phyloP scores from a whole-genome alignment of 2,329 filamentous ascomycete genomes.

The Thielaviopsis punctulata region DNA sequence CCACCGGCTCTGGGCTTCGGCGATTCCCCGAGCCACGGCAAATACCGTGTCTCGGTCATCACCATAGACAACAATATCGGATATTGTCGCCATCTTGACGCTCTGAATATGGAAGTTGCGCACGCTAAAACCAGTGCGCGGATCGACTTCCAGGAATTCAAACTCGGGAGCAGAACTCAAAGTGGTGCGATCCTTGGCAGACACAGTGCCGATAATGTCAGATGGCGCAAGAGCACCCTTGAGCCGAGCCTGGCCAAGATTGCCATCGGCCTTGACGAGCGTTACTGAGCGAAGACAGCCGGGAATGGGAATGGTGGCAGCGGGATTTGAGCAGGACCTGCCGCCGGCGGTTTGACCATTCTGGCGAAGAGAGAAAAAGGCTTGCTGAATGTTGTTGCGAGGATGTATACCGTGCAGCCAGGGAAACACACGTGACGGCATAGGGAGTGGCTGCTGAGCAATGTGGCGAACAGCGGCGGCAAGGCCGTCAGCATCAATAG shows the following conservation, averaged over 20 bases:
- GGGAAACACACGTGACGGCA: slow-evolving; percentile 76
- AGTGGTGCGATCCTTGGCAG: slow-evolving; percentile 56
- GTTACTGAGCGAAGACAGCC: slow-evolving; percentile 66
- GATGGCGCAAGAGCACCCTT: slow-evolving; percentile 63
- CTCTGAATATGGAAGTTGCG: slow-evolving; percentile 95
- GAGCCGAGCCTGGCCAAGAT: slow-evolving; percentile 54
- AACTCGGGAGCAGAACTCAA: slow-evolving; percentile 19
- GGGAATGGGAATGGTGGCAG: slow-evolving; percentile 25
- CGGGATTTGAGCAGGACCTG: neutral
- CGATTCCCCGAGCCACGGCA: slow-evolving; percentile 50
- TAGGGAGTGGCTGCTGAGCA: slow-evolving; percentile 65
- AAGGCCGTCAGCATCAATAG: slow-evolving; percentile 51
- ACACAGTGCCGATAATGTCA: slow-evolving; percentile 4
- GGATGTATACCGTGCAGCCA: slow-evolving; percentile 91
- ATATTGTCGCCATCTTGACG: slow-evolving; percentile 71
- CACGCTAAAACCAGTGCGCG: slow-evolving; percentile 79
- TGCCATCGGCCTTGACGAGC: slow-evolving; percentile 74
- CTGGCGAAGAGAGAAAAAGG: slow-evolving; percentile 71
- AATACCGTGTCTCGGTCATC: slow-evolving; percentile 45
- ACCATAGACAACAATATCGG: slow-evolving; percentile 85
- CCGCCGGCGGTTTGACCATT: slow-evolving; percentile 48
- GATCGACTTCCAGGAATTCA: slow-evolving; percentile 70
- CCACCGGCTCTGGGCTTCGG: slow-evolving; percentile 62
- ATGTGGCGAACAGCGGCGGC: slow-evolving; percentile 58
- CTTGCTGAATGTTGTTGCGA: slow-evolving; percentile 71